Conservation (phyloP, 2,329 filamentous ascomycete genomes). For the Curvularia hawaiiensis region DNA sequence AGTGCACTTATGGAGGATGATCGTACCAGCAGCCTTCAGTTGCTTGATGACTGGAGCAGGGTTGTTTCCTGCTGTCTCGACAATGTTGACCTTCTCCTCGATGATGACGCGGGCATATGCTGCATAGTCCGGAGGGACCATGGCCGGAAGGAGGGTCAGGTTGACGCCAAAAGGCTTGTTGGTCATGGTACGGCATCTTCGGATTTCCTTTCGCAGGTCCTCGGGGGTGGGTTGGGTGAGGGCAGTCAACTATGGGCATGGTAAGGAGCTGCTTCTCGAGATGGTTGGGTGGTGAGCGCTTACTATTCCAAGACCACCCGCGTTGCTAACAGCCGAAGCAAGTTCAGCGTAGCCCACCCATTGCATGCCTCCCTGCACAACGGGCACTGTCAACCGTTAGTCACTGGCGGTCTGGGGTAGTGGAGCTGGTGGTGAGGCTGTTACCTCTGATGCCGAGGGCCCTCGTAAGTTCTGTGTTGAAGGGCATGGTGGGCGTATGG, state of each 20-base stretch:
- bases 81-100: constrained; percentile 87
- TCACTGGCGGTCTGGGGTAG: constrained; percentile 29
- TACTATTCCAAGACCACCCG: constrained; percentile 78
- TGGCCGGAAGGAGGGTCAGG: constrained; percentile 86
- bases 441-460: constrained; percentile 61
- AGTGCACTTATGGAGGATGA: constrained; percentile 95
- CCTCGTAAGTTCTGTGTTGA: constrained; percentile 67
- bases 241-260: constrained; percentile 64
- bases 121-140: constrained; percentile 88
- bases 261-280: constrained; percentile 17
- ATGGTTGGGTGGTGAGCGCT: not conserved
- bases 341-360: constrained; percentile 83
- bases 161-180: constrained; percentile 88
- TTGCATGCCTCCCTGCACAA: constrained; percentile 89
- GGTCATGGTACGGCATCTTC: constrained; percentile 80
- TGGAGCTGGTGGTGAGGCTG: constrained; percentile 1
- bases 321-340: constrained; percentile 67
- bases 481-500: constrained; percentile 57
- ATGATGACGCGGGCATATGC: constrained; percentile 93
- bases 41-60: constrained; percentile 89
- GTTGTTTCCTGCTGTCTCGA: constrained; percentile 90
- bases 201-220: constrained; percentile 92
- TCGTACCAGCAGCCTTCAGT: constrained; percentile 79
- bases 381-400: constrained; percentile 66
- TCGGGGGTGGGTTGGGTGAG: constrained; percentile 93